Evolutionary conservation across 2,329 filamentous ascomycete genomes (phyloP), one percentile per base, ranked within the genome.

Genomic region (Fusarium heterosporum): DNA sequence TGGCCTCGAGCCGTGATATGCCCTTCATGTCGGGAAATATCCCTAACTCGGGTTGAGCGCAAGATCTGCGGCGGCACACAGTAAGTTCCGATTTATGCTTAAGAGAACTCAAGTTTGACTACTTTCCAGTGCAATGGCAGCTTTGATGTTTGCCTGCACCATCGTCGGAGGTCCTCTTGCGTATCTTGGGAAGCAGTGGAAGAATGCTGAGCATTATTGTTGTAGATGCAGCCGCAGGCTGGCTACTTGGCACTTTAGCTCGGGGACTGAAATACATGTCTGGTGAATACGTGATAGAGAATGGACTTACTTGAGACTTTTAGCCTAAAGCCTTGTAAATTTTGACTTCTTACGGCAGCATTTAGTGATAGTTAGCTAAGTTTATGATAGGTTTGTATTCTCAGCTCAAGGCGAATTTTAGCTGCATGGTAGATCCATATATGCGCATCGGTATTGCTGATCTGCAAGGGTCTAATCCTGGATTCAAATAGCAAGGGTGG

Each of bases 201-300:
- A 72, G 47, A 57, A 72, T n/a, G 40, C 51, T 7, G 70, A 72
- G 36, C 70, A 72, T 43, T 72, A 72, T 12, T 72, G 70, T 19
- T 72, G 70, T 22, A 61, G 70, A 26, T 72, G 70, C 38, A 68
- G 71, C 6, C 49, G 61, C 14, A 68, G 70, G 28, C 22, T 72
- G 19, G 70, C 38, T 0, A 72, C 70, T 3, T 66, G 62, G 38
- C 70, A 72, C 19, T 72, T 72, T 16, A 58, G 58, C 8, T 64
- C 66, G 2, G 70, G 70, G 1, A 72, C 68, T 0, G 70, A 72
- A 10, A 68, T 72, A 47, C 70, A 72, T 55, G 66, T 72, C 2
- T 72, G 65, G 45, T 70, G 38, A 41, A 22, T 26, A 2, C 13
- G 4, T 17, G 16, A 5, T 8, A n/a, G 16, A 1, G 16, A 9